phyloP scores from a whole-genome alignment of 305 asterid genomes.

The Solanum aculeatissimum region DNA sequence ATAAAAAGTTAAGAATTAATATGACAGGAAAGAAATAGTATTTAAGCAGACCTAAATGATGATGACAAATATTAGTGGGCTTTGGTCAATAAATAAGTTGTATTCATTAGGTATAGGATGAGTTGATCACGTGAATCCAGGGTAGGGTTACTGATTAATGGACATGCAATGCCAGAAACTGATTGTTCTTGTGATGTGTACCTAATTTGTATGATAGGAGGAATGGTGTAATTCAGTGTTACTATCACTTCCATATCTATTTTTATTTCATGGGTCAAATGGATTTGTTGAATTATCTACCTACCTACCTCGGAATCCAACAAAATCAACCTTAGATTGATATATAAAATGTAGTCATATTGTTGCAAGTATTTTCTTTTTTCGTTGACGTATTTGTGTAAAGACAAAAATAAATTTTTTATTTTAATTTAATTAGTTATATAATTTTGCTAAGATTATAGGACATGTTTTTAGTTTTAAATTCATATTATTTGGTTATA shows the following conservation, averaged over 20 bases:
- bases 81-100: background rate
- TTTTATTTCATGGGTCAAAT: background rate
- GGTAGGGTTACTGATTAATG: conserved; percentile 20
- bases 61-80: too few relatives aligned
- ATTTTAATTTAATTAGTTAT: too few relatives aligned
- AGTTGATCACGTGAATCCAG: conserved; percentile 28
- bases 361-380: too few relatives aligned
- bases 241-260: background rate
- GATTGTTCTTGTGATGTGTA: conserved; percentile 2
- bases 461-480: too few relatives aligned
- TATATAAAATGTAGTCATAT: background rate
- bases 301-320: background rate
- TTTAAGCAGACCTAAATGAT: background rate
- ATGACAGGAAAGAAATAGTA: too few relatives aligned
- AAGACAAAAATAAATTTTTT: too few relatives aligned
- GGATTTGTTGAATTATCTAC: background rate
- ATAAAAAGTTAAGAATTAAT: too few relatives aligned
- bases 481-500: too few relatives aligned
- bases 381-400: too few relatives aligned
- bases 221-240: background rate
- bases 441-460: too few relatives aligned
- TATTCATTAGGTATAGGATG: background rate
- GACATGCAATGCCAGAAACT: conserved; percentile 1
- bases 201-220: background rate
- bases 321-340: background rate